Conservation (phyloP, 768 basidiomycete genomes). For the Sporobolomyces roseus region DNA sequence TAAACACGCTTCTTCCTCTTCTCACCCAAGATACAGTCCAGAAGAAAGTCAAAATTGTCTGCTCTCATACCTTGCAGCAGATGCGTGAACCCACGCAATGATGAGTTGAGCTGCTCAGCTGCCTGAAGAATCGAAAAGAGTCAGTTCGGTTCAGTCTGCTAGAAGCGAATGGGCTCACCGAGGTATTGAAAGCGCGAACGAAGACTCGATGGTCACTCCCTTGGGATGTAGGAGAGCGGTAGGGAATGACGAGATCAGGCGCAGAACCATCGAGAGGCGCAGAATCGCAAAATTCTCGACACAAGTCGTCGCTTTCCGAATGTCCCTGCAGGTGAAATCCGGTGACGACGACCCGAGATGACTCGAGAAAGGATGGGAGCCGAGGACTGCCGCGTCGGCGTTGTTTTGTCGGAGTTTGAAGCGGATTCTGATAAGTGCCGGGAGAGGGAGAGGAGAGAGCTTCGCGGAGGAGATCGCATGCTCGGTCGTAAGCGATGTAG, state of each 20-base stretch:
- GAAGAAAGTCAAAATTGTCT: too few relatives aligned
- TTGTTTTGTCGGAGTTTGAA: neutral
- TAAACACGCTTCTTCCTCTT: too few relatives aligned
- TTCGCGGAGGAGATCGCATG: conserved; percentile 30
- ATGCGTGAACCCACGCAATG: too few relatives aligned
- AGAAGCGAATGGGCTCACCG: conserved; percentile 4
- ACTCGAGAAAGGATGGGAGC: conserved; percentile 7
- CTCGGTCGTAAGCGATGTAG: conserved; percentile 37
- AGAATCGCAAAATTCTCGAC: conserved; percentile 27
- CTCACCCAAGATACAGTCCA: too few relatives aligned
- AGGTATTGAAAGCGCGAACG: conserved; percentile 32
- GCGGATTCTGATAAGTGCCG: neutral
- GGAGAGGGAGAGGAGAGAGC: neutral
- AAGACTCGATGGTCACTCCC: neutral
- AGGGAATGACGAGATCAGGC: conserved; percentile 26
- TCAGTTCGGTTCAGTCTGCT: neutral
- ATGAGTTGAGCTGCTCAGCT: conserved; percentile 37
- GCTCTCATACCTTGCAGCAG: too few relatives aligned
- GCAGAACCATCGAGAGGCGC: conserved; percentile 21
- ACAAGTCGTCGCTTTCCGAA: conserved; percentile 11
- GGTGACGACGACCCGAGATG: conserved; percentile 22
- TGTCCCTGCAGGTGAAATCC: conserved; percentile 27
- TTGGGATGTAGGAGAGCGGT: neutral
- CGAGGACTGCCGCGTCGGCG: neutral
- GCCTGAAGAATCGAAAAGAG: conserved; percentile 8